Evolutionary conservation across 305 asterid genomes (phyloP).

Genomic region (Fraxinus albicans): DNA sequence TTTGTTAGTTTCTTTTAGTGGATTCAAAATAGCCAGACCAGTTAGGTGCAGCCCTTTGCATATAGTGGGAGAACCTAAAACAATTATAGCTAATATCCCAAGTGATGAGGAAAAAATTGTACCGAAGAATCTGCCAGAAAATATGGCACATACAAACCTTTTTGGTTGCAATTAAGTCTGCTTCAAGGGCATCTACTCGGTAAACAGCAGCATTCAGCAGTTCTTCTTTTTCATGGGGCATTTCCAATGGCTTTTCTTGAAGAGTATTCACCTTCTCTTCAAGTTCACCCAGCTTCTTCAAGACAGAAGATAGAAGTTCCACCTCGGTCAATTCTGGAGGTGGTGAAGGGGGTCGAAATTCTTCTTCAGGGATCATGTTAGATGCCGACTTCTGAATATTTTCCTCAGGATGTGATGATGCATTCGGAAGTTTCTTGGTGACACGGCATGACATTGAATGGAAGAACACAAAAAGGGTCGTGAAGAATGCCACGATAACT

Average conservation of each 20-base stretch:
- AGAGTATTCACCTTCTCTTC: constrained; percentile 79
- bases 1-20: background rate
- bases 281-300: constrained; percentile 80
- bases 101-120: background rate
- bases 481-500: constrained; percentile 67
- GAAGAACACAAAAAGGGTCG: constrained; percentile 56
- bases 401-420: constrained; percentile 38
- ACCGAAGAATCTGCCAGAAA: background rate
- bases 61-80: background rate
- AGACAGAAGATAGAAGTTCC: constrained; percentile 69
- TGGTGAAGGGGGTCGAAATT: constrained; percentile 81
- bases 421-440: constrained; percentile 56
- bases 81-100: background rate
- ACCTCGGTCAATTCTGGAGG: constrained; percentile 72
- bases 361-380: constrained; percentile 59
- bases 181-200: constrained; percentile 97
- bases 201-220: constrained; percentile 98
- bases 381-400: constrained; percentile 38
- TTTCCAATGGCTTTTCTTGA: constrained; percentile 86
- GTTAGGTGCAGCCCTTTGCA: background rate
- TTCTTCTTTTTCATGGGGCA: constrained; percentile 97
- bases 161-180: constrained; percentile 96
- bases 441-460: constrained; percentile 48
- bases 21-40: background rate
- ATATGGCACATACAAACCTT: constrained; percentile 47